Percentiles rank a stretch among this genome's conserved stretches.
phyloP scores from a whole-genome alignment of 352 stramenopile species.

The Bremia lactucae region DNA sequence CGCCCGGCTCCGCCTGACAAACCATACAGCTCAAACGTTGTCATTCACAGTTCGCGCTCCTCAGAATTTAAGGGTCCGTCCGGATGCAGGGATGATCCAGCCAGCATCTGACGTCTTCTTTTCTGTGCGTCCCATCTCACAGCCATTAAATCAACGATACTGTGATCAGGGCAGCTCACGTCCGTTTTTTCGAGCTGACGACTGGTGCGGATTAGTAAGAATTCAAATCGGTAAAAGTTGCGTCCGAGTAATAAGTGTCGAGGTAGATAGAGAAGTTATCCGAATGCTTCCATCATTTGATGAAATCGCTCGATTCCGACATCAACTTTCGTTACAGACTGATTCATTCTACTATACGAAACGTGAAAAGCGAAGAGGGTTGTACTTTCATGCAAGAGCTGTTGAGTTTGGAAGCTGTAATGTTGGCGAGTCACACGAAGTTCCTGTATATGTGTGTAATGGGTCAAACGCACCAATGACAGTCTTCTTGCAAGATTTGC shows the following conservation, averaged over 20 bases:
- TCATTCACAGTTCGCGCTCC: conserved; percentile 43
- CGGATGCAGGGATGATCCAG: conserved; percentile 29
- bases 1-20: conserved; percentile 38
- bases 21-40: conserved; percentile 38
- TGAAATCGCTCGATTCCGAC: conserved; percentile 43
- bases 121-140: conserved; percentile 42
- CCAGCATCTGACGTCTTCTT: conserved; percentile 34
- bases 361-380: conserved; percentile 46
- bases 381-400: conserved; percentile 80
- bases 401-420: conserved; percentile 71
- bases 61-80: conserved; percentile 47
- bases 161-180: conserved; percentile 4
- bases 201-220: conserved; percentile 57
- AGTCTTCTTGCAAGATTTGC: conserved; percentile 71
- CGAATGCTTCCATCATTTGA: conserved; percentile 41
- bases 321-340: conserved; percentile 58
- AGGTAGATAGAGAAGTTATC: conserved; percentile 36
- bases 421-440: conserved; percentile 64
- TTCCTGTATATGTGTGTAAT: conserved; percentile 83
- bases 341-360: conserved; percentile 85
- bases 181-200: conserved; percentile 12
- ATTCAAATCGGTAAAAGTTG: conserved; percentile 39
- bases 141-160: conserved; percentile 25
- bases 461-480: conserved; percentile 69
- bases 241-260: conserved; percentile 55